A percentile compares a stretch with the other conserved stretches of the same genome.
phyloP scores from a whole-genome alignment of 805 yeast genomes.

The Gaillardinia entomophila region DNA sequence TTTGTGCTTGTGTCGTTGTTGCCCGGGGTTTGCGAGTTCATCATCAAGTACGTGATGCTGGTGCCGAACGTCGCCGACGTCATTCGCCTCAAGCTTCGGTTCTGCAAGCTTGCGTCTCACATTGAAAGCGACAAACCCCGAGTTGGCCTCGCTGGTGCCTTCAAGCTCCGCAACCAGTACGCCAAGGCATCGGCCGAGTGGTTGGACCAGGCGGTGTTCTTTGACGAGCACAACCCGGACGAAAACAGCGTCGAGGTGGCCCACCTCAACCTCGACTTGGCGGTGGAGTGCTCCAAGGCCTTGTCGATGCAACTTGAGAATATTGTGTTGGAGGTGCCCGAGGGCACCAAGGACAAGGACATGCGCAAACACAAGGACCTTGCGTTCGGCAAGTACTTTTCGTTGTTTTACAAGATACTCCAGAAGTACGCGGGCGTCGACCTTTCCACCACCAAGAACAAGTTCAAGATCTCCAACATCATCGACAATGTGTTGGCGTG shows the following conservation, averaged over 20 bases:
- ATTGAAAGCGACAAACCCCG: constrained; percentile 27
- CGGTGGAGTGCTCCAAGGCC: constrained; percentile 57
- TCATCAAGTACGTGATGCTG: constrained; percentile 21
- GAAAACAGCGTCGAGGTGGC: constrained; percentile 32
- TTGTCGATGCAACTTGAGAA: constrained; percentile 49
- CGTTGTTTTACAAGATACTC: constrained; percentile 48
- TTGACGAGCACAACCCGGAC: constrained; percentile 15
- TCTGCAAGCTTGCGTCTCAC: constrained; percentile 32
- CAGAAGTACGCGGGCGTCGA: constrained; percentile 36
- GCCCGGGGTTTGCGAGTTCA: constrained; percentile 20
- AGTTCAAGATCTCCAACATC: constrained; percentile 51
- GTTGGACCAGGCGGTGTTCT: constrained; percentile 48
- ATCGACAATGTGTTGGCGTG: constrained; percentile 61
- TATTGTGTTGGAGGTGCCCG: constrained; percentile 56
- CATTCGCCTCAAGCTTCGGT: constrained; percentile 37
- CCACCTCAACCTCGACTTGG: constrained; percentile 51
- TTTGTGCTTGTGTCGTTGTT: constrained; percentile 26
- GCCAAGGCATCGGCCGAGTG: constrained; percentile 45
- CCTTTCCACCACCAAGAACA: constrained; percentile 17
- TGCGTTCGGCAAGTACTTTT: constrained; percentile 65
- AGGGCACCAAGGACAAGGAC: constrained; percentile 48
- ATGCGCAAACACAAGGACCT: constrained; percentile 50
- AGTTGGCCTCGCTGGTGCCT: constrained; percentile 40
- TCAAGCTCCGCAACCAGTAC: constrained; percentile 41
- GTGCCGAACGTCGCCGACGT: constrained; percentile 21